phyloP scores from a whole-genome alignment of 2,329 filamentous ascomycete species.

The Verticillium nonalfalfae region DNA sequence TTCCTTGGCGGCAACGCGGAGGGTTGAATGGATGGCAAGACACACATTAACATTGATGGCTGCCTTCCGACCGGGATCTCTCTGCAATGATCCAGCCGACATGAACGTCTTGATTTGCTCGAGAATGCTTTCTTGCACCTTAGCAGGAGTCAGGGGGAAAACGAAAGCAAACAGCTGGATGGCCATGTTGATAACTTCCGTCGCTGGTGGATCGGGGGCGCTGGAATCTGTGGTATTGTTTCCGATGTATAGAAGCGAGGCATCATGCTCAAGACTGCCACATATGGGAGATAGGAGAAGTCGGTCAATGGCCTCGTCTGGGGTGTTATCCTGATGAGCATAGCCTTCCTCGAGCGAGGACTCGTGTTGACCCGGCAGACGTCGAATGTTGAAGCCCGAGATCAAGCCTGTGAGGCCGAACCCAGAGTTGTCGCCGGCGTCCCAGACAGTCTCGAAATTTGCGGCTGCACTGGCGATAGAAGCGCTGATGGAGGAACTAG shows the following conservation, averaged over 20 bases:
- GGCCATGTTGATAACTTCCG: conserved; percentile 89
- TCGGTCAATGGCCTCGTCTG: conserved; percentile 59
- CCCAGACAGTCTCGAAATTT: conserved; percentile 91
- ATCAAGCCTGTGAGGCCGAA: conserved; percentile 89
- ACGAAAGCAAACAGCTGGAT: conserved; percentile 90
- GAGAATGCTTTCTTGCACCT: conserved; percentile 91
- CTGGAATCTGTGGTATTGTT: conserved; percentile 33
- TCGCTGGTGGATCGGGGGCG: conserved; percentile 71
- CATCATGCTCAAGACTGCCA: conserved; percentile 83
- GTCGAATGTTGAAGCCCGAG: conserved; percentile 65
- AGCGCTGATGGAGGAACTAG: conserved; percentile 71
- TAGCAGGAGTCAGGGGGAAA: conserved; percentile 80
- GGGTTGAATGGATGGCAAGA: conserved; percentile 68
- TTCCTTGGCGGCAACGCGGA: conserved; percentile 81
- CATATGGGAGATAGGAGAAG: conserved; percentile 67
- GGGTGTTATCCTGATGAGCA: conserved; percentile 45
- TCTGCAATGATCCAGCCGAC: conserved; percentile 70
- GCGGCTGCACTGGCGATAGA: conserved; percentile 88
- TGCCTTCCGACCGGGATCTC: conserved; percentile 81
- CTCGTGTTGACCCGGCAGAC: conserved; percentile 63
- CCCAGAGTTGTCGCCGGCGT: conserved; percentile 87
- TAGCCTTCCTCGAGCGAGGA: conserved; percentile 36
- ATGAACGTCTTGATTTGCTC: conserved; percentile 90
- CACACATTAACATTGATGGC: conserved; percentile 90
- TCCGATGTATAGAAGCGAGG: conserved; percentile 68